phyloP scores from a whole-genome alignment of 257 asterid species.

The Solanum tarijense region DNA sequence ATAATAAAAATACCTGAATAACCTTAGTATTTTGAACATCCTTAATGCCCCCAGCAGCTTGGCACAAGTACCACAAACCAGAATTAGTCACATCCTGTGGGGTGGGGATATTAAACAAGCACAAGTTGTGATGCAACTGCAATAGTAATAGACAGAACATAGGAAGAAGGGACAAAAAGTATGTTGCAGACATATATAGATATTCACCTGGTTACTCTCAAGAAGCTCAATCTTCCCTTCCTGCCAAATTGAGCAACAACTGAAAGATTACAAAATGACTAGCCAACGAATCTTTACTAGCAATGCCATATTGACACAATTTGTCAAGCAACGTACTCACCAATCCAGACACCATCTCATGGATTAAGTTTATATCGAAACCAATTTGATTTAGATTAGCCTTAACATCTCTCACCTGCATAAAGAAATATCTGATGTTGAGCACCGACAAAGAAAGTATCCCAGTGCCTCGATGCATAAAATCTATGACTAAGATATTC shows the following conservation, averaged over 20 bases:
- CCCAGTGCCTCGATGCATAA: not conserved
- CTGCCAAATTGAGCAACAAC: constrained; percentile 24
- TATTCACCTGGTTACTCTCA: constrained; percentile 67
- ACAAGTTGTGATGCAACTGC: not conserved
- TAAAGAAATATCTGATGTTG: not conserved
- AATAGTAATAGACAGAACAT: not conserved
- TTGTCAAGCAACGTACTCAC: constrained; percentile 24
- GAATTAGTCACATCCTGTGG: constrained; percentile 66
- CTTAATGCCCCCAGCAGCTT: constrained; percentile 50
- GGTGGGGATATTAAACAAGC: not conserved
- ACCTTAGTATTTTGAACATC: constrained; percentile 37
- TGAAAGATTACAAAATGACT: not conserved
- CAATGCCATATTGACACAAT: not conserved
- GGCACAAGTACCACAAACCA: constrained; percentile 75
- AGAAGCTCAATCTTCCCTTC: constrained; percentile 75
- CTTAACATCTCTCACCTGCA: constrained; percentile 64
- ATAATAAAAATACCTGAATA: constrained; percentile 37
- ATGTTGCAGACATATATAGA: not conserved
- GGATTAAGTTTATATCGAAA: constrained; percentile 44
- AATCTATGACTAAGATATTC: not conserved
- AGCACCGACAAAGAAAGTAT: not conserved
- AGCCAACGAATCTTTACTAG: not conserved
- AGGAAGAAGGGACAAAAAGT: not conserved
- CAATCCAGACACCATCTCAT: constrained; percentile 68
- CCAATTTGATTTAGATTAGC: constrained; percentile 63